Evolutionary conservation across 306 rosid species (phyloP).

Genomic region (Aeschynomene evenia): DNA sequence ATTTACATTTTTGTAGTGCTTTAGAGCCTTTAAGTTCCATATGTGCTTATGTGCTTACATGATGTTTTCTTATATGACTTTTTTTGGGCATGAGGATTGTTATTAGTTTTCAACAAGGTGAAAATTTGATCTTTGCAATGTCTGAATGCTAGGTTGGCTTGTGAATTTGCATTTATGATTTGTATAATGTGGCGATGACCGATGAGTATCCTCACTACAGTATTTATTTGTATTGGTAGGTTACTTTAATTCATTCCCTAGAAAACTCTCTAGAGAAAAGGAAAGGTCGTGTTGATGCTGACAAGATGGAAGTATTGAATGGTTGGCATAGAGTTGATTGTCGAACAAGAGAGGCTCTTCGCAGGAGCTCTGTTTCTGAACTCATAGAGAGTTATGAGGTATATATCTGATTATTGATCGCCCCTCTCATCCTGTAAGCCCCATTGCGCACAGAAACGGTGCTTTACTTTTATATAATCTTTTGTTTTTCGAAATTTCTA

Average conservation of each 20-base stretch:
- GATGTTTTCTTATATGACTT: too few relatives aligned
- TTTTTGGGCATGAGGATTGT: not conserved
- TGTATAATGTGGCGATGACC: not conserved
- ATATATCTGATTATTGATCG: slow-evolving; percentile 13
- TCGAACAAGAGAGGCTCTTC: slow-evolving; percentile 90
- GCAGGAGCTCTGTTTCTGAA: slow-evolving; percentile 70
- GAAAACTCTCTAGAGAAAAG: slow-evolving; percentile 50
- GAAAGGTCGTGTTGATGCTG: slow-evolving; percentile 57
- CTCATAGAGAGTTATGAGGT: slow-evolving; percentile 87
- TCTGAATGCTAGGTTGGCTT: slow-evolving; percentile 8
- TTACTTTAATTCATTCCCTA: slow-evolving; percentile 55
- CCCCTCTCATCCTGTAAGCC: not conserved
- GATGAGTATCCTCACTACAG: slow-evolving; percentile 25
- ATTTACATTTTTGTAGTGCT: not conserved
- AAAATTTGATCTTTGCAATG: slow-evolving; percentile 1
- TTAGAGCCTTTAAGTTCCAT: not conserved
- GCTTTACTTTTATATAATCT: slow-evolving; percentile 1
- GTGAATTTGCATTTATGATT: slow-evolving; percentile 6
- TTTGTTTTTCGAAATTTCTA: not conserved
- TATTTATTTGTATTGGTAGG: slow-evolving; percentile 47
- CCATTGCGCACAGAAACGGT: not conserved
- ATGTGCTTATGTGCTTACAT: not conserved
- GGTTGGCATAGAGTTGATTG: slow-evolving; percentile 59
- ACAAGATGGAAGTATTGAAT: slow-evolving; percentile 46
- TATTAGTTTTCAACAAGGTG: not conserved